These are phyloP conservation scores for Xylaria acuta DNA, from an alignment of 495 filamentous ascomycete genomes.

Conservation along the genomic window DNA sequence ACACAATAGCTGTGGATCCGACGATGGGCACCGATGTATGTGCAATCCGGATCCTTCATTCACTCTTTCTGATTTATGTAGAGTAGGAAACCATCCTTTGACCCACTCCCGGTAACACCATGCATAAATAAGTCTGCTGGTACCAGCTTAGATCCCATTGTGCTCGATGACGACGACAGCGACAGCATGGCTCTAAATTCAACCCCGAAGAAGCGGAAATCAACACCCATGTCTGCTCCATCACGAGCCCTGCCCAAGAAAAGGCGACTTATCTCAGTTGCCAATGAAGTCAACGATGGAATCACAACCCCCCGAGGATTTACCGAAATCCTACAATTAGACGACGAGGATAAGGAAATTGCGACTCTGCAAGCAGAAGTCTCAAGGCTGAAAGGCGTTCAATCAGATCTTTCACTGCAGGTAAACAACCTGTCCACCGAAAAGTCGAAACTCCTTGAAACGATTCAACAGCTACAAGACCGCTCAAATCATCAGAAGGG, in stretches of 20 bases:
- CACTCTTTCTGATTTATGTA: neutral
- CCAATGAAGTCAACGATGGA: neutral
- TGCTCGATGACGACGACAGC: constrained; percentile 5
- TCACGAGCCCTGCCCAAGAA: neutral
- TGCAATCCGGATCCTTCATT: neutral
- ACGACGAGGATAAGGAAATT: neutral
- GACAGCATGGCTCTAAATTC: neutral
- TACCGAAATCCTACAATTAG: neutral
- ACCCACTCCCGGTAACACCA: too few relatives aligned
- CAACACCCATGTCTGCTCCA: neutral
- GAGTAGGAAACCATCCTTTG: neutral
- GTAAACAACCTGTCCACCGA: neutral
- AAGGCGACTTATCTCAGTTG: neutral
- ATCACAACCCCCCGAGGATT: neutral
- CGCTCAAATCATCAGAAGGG: neutral
- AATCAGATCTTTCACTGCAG: neutral
- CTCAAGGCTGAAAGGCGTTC: neutral
- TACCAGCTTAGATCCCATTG: neutral
- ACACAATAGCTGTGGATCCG: neutral
- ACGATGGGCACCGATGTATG: neutral
- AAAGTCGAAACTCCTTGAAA: neutral
- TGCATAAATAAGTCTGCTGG: neutral
- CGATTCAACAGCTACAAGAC: neutral
- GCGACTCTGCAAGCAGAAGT: neutral
- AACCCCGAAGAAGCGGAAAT: neutral